Base-by-base conservation (phyloP, 2,329 filamentous ascomycete species). In the Xylaria sp. region DNA sequence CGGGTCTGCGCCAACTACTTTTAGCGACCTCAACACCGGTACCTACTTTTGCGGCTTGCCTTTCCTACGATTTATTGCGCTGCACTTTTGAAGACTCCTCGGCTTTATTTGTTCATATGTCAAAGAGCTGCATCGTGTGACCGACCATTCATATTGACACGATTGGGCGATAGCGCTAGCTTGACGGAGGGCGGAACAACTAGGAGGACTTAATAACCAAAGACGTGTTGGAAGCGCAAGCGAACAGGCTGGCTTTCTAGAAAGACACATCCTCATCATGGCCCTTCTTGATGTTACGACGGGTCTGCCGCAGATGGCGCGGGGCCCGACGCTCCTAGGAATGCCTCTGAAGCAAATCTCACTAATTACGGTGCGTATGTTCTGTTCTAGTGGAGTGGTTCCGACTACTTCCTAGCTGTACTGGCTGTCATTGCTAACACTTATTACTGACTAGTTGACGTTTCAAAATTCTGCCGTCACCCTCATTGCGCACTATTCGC, bases 401-500 rank as follows among this genome's bases (percentile, higher is more conserved):
- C 32, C 6, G 50, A 12, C 32, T 25, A n/a, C 48, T 39, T 36
- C 8, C 13, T 30, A 25, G 39, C 23, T 36, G 18, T 46, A 28
- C 9, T 18, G 7, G 10, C 4, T 60, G 8, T 3, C 13, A 46
- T 56, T 52, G 13, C 70, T 72, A 25, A 72, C 63, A 12, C n/a
- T 43, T 63, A 58, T 71, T 32, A n/a, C 43, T 68, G 60, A 23
- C 48, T 76, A 94, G 92, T 86, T 95, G 76, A 93, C 90, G 32
- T 89, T 93, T 70, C 91, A 94, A 82, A 94, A 94, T 78, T 93
- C 91, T 8, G 90, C 89, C 30, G 84, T 94, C 68, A 93, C 93
- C 68, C 82, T 95, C 72, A 89, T 97, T 64, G 92, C 97, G 86
- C 95, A 97, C 82, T 97, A 98, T 80, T 97, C 94, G 34, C 89